Conservation (phyloP, 2,329 filamentous ascomycete species). For the Beauveria pseudobassiana region DNA sequence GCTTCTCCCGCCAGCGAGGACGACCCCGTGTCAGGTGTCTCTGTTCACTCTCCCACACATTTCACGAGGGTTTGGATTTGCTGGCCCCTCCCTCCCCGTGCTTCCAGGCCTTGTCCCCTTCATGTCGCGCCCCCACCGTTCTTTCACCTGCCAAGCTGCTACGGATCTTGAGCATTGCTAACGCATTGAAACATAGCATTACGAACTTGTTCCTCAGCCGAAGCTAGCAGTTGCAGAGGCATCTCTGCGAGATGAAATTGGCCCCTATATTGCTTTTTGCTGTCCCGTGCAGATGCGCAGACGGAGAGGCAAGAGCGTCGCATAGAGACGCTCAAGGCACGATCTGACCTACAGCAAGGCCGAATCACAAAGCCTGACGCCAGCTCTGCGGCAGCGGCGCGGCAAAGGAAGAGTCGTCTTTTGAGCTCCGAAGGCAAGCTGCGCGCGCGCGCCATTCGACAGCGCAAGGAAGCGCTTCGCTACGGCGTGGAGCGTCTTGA, state of each 20-base stretch:
- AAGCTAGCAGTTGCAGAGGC: constrained; percentile 76
- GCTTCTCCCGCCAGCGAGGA: not conserved
- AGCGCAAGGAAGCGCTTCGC: constrained; percentile 77
- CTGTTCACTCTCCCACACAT: not conserved
- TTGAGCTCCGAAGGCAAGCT: constrained; percentile 49
- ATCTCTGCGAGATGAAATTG: constrained; percentile 78
- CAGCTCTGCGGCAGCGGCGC: constrained; percentile 11
- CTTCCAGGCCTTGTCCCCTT: not conserved
- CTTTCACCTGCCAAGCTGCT: not conserved
- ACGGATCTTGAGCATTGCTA: not conserved
- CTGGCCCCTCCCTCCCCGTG: not conserved
- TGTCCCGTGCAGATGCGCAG: constrained; percentile 75
- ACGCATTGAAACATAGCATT: constrained; percentile 54
- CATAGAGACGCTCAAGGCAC: constrained; percentile 75
- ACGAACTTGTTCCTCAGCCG: constrained; percentile 83
- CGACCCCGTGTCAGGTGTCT: not conserved
- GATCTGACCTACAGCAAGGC: constrained; percentile 76
- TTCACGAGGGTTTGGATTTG: not conserved
- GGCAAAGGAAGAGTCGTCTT: constrained; percentile 20
- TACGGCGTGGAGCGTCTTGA: constrained; percentile 83
- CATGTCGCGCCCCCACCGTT: not conserved
- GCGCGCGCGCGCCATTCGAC: constrained; percentile 54
- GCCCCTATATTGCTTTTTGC: constrained; percentile 74
- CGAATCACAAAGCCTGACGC: constrained; percentile 33
- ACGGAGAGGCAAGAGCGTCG: constrained; percentile 76